Evolutionary conservation across 1,139 yeast species (phyloP).

Genomic region (Pichia inconspicua): DNA sequence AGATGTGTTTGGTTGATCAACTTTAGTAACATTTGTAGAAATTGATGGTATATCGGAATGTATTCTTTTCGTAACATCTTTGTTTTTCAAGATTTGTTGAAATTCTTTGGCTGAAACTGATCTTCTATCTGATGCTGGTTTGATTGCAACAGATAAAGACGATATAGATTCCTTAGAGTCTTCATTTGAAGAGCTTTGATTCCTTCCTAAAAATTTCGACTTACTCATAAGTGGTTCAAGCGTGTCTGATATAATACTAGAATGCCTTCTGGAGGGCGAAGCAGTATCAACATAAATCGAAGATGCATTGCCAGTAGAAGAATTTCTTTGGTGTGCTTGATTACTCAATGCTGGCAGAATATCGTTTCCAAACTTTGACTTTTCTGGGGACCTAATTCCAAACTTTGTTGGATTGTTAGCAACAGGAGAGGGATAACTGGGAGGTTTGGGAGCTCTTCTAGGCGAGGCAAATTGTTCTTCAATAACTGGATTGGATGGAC

Average conservation of each 20-base stretch:
- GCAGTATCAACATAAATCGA: conserved; percentile 23
- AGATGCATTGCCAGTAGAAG: conserved; percentile 24
- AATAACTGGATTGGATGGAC: background rate
- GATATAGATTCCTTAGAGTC: background rate
- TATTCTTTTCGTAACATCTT: conserved; percentile 21
- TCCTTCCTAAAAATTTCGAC: background rate
- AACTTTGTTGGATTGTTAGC: conserved; percentile 23
- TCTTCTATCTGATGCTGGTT: conserved; percentile 26
- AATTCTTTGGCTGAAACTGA: conserved; percentile 33
- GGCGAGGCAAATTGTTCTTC: conserved; percentile 43
- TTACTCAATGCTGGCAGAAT: conserved; percentile 8
- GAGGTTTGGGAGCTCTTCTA: conserved; percentile 57
- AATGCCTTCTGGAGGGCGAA: conserved; percentile 5
- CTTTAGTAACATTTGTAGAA: conserved; percentile 4
- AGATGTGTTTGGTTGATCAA: conserved; percentile 1
- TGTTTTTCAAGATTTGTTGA: conserved; percentile 18
- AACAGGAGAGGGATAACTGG: conserved; percentile 42
- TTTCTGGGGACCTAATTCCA: conserved; percentile 23
- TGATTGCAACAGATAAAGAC: background rate
- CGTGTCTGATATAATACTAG: conserved; percentile 4
- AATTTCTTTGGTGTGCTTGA: conserved; percentile 20
- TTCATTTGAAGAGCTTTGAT: background rate
- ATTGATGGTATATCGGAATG: conserved; percentile 14
- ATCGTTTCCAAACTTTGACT: background rate
- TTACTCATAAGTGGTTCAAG: background rate